Evolutionary conservation across 2,329 filamentous ascomycete species (phyloP), one percentile per base, ranked within the genome.

Genomic region (Diaporthe destruens): DNA sequence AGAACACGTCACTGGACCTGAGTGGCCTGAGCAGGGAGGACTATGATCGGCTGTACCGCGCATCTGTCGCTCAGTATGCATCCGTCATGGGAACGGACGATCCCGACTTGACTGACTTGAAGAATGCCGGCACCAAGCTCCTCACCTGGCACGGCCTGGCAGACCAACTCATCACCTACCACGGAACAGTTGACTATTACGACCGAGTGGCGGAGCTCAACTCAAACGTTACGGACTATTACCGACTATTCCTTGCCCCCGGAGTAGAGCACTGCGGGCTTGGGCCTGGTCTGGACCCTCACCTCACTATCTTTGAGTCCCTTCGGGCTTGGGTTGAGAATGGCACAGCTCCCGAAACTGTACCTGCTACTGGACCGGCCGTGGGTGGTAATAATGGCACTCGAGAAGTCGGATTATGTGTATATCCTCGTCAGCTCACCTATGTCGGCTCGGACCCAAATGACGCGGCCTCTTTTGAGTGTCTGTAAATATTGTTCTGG

Each of bases 211-310:
- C 75, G 9, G 73, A 78, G 4, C 82, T 81, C 0, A 85, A 87
- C 81, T 77, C 73, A 32, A 66, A 75, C 39, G 83, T 84, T 47
- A 84, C 83, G 1, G 84, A 86, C 14, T 87, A 87, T 76, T 90
- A 87, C 79, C 77, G 82, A 1, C 81, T 87, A 75, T 89, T 88
- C 77, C 78, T 81, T 5, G 82, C 88, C 3, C 86, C 86, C 0
- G 87, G 87, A 1, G 84, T 88, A 80, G 80, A 78, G 3, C 87
- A 89, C 75, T 90, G 88, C 72, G 79, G 73, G 80, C 80, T 8
- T 79, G 81, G n/a, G 79, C 78, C 49, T 74, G 78, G 69, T 12
- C 59, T 65, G 42, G 81, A 83, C 69, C 75, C 78, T 29, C 74
- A 78, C 29, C 79, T 83, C 68, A 81, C 84, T 63, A 77, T 57